Conservation (phyloP, 2,329 filamentous ascomycete species). For the Cladorrhinum sp. region DNA sequence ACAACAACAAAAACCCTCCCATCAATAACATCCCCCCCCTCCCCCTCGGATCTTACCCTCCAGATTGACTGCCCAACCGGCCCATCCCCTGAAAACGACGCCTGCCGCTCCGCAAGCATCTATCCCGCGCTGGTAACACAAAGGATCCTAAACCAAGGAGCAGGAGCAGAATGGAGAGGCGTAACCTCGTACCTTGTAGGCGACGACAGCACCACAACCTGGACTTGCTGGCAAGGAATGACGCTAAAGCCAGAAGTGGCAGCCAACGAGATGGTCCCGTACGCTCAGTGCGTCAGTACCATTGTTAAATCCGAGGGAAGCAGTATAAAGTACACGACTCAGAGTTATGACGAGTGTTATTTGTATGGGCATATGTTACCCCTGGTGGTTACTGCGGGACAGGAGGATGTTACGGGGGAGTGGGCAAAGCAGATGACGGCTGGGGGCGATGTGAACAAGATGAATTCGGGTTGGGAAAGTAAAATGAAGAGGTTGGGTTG, state of each 20-base stretch:
- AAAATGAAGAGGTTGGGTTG: background rate
- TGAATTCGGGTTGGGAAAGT: background rate
- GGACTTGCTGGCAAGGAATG: background rate
- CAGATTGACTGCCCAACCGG: background rate
- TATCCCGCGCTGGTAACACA: background rate
- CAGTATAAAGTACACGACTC: background rate
- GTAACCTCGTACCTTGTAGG: background rate
- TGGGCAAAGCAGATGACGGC: background rate
- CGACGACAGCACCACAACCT: background rate
- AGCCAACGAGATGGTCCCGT: background rate
- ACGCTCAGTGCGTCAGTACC: background rate
- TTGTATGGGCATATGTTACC: background rate
- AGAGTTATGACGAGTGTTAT: background rate
- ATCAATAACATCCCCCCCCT: background rate
- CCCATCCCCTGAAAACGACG: background rate
- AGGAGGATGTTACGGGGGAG: background rate
- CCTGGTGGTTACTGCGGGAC: background rate
- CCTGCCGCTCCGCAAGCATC: background rate
- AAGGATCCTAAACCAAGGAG: background rate
- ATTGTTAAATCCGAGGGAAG: background rate
- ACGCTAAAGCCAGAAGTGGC: background rate
- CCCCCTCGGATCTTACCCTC: background rate
- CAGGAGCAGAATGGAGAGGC: background rate
- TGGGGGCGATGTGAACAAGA: background rate
- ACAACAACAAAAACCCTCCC: background rate